Percentiles rank a stretch among this genome's conserved stretches.
These are phyloP conservation scores for Scutellaria barbata DNA, from an alignment of 257 asterid species.

Conservation along the genomic window DNA sequence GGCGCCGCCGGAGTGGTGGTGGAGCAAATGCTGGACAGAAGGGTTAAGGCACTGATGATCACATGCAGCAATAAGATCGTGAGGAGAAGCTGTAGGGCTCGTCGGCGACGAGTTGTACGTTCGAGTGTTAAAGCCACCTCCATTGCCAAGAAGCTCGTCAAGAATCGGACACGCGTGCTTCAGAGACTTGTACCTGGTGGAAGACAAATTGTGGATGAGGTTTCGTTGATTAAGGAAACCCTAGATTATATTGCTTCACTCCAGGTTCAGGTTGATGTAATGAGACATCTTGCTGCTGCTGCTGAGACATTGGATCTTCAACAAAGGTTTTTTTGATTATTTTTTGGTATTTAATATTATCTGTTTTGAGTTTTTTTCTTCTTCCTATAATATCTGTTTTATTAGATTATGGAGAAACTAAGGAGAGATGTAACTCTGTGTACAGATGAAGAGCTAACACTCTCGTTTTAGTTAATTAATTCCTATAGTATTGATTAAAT, in stretches of 20 bases:
- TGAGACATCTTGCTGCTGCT: conserved; percentile 69
- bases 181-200: conserved; percentile 87
- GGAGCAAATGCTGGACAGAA: conserved; percentile 44
- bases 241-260: conserved; percentile 81
- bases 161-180: conserved; percentile 65
- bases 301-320: conserved; percentile 42
- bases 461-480: neutral
- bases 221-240: conserved; percentile 75
- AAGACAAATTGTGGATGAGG: conserved; percentile 55
- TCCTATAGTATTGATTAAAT: neutral
- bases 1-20: conserved; percentile 34
- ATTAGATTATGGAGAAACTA: conserved; percentile 2
- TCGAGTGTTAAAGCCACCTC: conserved; percentile 30
- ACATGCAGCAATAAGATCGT: conserved; percentile 54
- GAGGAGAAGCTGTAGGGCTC: conserved; percentile 35
- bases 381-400: neutral
- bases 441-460: conserved; percentile 28
- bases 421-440: conserved; percentile 26
- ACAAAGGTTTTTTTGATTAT: conserved; percentile 26
- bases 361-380: conserved; percentile 7
- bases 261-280: conserved; percentile 79
- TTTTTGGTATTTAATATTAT: neutral
- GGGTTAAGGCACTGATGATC: conserved; percentile 14
- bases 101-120: conserved; percentile 36
- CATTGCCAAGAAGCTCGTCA: conserved; percentile 56